A percentile compares a stretch with the other conserved stretches of the same genome.
These are phyloP conservation scores for Globisporangium orthogonon DNA, from an alignment of 352 stramenopile species.

Conservation along the genomic window DNA sequence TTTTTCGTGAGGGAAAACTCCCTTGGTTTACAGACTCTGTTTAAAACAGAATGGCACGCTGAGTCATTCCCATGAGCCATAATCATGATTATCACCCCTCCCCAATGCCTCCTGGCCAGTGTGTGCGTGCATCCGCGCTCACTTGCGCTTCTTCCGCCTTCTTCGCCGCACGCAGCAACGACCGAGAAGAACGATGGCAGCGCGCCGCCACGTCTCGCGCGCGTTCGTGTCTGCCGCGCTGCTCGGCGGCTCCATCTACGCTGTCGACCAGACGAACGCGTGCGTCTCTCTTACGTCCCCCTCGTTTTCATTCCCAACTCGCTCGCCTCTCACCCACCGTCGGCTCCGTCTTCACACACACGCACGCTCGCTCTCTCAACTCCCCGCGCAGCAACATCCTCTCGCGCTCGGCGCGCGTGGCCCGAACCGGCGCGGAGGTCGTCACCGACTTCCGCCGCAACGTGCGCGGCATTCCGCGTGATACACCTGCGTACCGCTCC, in stretches of 20 bases:
- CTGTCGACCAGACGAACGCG: constrained; percentile 39
- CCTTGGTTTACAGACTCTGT: no score
- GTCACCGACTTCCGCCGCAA: constrained; percentile 49
- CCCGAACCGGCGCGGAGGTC: constrained; percentile 32
- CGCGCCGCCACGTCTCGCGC: background rate
- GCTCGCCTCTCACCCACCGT: no score
- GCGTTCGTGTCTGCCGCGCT: constrained; percentile 18
- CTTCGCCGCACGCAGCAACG: no score
- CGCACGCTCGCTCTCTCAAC: background rate
- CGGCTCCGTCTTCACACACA: background rate
- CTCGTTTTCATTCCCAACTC: background rate
- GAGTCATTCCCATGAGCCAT: no score
- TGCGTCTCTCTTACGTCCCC: constrained; percentile 12
- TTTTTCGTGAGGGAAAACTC: no score
- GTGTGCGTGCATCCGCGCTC: no score
- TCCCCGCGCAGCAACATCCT: constrained; percentile 36
- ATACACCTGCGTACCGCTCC: constrained; percentile 46
- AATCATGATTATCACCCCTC: no score
- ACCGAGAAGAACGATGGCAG: background rate
- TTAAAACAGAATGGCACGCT: no score
- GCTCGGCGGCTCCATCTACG: constrained; percentile 28
- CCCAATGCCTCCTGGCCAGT: no score
- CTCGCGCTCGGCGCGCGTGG: constrained; percentile 56
- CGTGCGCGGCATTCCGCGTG: constrained; percentile 34
- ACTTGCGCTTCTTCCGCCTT: background rate